These are phyloP conservation scores for Pleurotus cornucopiae DNA, from an alignment of 768 basidiomycete species.

Conservation along the genomic window DNA sequence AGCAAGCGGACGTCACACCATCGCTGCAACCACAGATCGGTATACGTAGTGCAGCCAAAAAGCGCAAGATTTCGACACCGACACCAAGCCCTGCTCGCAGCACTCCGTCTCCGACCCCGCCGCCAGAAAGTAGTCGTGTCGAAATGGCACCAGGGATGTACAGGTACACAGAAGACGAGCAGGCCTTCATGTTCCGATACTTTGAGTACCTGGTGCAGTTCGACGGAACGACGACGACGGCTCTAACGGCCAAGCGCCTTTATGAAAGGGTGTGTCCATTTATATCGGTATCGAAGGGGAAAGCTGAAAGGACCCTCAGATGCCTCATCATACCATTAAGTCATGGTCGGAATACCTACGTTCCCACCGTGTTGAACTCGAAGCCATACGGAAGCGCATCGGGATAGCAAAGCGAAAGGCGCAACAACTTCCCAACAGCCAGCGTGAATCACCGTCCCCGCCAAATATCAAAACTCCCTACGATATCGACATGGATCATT, in stretches of 20 bases:
- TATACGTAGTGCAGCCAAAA: not conserved
- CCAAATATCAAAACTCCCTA: not conserved
- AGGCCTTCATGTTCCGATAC: constrained; percentile 42
- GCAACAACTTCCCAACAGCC: constrained; percentile 4
- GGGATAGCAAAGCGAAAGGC: constrained; percentile 48
- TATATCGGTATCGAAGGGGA: not conserved
- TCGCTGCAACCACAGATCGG: not conserved
- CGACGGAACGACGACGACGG: constrained; percentile 40
- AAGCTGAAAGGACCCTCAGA: constrained; percentile 28
- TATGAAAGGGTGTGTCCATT: constrained; percentile 38
- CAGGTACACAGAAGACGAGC: constrained; percentile 47
- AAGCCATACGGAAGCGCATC: constrained; percentile 44
- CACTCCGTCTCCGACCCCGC: constrained; percentile 42
- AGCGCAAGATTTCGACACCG: not conserved
- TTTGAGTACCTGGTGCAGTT: constrained; percentile 39
- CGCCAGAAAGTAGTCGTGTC: constrained; percentile 27
- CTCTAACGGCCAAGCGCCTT: constrained; percentile 32
- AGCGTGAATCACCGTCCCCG: no score
- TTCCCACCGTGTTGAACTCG: constrained; percentile 33
- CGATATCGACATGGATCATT: constrained; percentile 39
- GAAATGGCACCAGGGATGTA: constrained; percentile 26
- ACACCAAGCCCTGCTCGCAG: not conserved
- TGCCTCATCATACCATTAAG: constrained; percentile 49
- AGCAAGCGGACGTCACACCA: not conserved
- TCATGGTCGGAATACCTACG: constrained; percentile 49